Base-by-base conservation (phyloP, 169 alveolate species). In the Plasmodium billcollinsi region DNA sequence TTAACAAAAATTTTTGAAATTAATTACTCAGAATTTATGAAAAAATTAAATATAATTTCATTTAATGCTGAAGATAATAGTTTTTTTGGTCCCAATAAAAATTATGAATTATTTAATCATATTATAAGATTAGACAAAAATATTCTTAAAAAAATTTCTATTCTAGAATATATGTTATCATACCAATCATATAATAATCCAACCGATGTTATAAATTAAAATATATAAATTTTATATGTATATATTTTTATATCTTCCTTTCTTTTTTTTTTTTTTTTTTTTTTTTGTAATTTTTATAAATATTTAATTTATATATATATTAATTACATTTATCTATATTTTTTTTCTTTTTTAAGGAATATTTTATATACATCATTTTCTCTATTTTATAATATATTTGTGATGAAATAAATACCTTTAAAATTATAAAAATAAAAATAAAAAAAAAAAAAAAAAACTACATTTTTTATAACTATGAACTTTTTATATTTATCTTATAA, bases 51-150 rank as follows among this genome's bases (percentile, higher is more conserved):
- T 52, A 62, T 86, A 49, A 73, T 86, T 61, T 86, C 92, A 52
- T 70, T 86, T 73, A 86, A 86, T 73, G 66, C 49, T 1, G 85
- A 86, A 39, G 76, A 70, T 4, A 71, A 70, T 61, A 72, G 75
- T 52, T 86, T 86, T 52, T 86, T 86, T 72, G 88, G 92, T 29
- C 92, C 92, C 3, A 21, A 72, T 59, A 86, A 73, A 66, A 49
- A 86, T 39, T 86, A 74, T 5, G 20, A 66, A 45, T 49, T 86
- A 29, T 86, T 70, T 72, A 86, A 86, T 56, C 76, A 72, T 54
- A 54, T 86, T 18, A 47, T 86, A 26, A 86, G 92, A 74, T 61
- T 86, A 56, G 88, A 86, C 65, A 86, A 86, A 65, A 70, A 54
- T 54, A 62, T 86, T 66, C 56, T 86, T 54, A 86, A 72, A 61